Percentiles rank a stretch among this genome's conserved stretches.
Evolutionary conservation across 768 basidiomycete genomes (phyloP).

Genomic region (Butyriboletus loyo): DNA sequence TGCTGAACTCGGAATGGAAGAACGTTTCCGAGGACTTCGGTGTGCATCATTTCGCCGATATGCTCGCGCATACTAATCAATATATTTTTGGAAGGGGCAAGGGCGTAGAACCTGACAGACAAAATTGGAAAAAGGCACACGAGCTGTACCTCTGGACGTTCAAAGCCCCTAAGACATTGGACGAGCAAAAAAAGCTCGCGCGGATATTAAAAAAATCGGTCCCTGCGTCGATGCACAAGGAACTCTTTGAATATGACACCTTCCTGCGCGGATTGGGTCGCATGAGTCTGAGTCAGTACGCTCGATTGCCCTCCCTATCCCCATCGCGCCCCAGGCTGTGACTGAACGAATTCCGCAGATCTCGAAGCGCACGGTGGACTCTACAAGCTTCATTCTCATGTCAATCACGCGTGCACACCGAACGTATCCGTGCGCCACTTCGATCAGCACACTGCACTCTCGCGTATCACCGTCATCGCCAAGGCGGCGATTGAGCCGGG

Average conservation of each 20-base stretch:
- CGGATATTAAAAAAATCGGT: constrained; percentile 49
- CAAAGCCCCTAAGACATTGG: constrained; percentile 47
- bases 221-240: constrained; percentile 47
- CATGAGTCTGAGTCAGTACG: constrained; percentile 75
- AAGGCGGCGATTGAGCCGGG: constrained; percentile 59
- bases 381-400: constrained; percentile 80
- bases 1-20: constrained; percentile 77
- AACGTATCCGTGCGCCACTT: constrained; percentile 79
- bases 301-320: neutral
- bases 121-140: constrained; percentile 66
- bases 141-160: constrained; percentile 60
- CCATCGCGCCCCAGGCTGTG: neutral
- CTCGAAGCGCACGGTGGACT: constrained; percentile 85
- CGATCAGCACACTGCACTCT: constrained; percentile 63
- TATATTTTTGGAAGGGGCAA: constrained; percentile 24
- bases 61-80: neutral
- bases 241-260: constrained; percentile 72
- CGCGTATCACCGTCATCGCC: constrained; percentile 75
- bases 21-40: constrained; percentile 43
- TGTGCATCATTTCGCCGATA: neutral
- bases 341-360: constrained; percentile 39
- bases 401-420: constrained; percentile 83
- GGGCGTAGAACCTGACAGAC: constrained; percentile 54
- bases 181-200: constrained; percentile 57
- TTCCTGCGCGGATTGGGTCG: constrained; percentile 72